These are phyloP conservation scores for Monilinia aucupariae DNA, from an alignment of 2,329 filamentous ascomycete genomes.

Conservation along the genomic window DNA sequence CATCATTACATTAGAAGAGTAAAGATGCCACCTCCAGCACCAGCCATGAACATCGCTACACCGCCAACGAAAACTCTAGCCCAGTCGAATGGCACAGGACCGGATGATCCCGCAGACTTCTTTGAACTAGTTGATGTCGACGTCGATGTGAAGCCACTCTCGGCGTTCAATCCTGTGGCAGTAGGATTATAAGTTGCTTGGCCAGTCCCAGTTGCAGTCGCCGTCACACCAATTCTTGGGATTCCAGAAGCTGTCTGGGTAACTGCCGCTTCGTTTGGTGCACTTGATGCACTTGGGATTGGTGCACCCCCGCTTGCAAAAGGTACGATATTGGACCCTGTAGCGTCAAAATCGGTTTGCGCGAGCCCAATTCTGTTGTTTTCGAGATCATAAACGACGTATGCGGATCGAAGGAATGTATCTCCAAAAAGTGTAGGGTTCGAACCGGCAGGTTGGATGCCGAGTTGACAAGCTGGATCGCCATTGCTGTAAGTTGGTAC, in stretches of 20 bases:
- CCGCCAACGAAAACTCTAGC: constrained; percentile 24
- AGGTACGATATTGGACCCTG: constrained; percentile 32
- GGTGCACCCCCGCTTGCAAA: constrained; percentile 31
- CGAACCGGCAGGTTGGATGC: constrained; percentile 41
- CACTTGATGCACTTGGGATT: constrained; percentile 29
- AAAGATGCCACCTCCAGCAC: constrained; percentile 30
- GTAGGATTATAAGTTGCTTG: constrained; percentile 29
- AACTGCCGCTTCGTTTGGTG: constrained; percentile 25
- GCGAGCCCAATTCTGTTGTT: constrained; percentile 48
- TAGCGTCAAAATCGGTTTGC: constrained; percentile 43
- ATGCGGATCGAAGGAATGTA: constrained; percentile 49
- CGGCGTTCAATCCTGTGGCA: constrained; percentile 29
- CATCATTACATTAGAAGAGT: constrained; percentile 13
- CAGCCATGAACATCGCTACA: constrained; percentile 24
- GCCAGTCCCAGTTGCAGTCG: constrained; percentile 20
- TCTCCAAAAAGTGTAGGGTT: constrained; percentile 42
- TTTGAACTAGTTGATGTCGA: constrained; percentile 18
- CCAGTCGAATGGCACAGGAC: constrained; percentile 31
- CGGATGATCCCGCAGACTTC: constrained; percentile 27
- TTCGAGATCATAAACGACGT: constrained; percentile 49
- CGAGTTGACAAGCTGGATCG: constrained; percentile 47
- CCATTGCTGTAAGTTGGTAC: constrained; percentile 31
- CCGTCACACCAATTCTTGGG: constrained; percentile 23
- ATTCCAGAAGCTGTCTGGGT: constrained; percentile 31
- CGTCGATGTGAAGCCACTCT: constrained; percentile 27